phyloP scores from a whole-genome alignment of 106 monocot species.

The Dendrobium nobile region DNA sequence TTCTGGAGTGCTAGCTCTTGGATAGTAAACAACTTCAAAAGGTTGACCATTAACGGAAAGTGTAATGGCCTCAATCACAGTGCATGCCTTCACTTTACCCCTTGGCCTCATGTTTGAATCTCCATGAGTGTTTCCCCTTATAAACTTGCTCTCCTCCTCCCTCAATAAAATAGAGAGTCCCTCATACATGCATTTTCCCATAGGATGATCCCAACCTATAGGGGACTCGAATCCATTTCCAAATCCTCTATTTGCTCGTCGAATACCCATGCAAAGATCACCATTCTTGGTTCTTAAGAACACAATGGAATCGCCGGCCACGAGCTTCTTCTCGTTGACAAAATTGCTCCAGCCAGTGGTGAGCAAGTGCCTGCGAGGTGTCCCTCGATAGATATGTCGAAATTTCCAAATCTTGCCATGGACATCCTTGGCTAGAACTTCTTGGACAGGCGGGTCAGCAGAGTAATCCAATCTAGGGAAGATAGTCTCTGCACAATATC shows the following conservation, averaged over 20 bases:
- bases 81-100: slow-evolving; percentile 27
- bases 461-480: slow-evolving; percentile 55
- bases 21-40: slow-evolving; percentile 59
- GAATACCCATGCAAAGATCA: slow-evolving; percentile 54
- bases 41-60: slow-evolving; percentile 39
- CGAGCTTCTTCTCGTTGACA: slow-evolving; percentile 76
- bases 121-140: not conserved
- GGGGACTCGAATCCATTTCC: slow-evolving; percentile 16
- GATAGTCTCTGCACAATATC: slow-evolving; percentile 68
- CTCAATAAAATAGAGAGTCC: slow-evolving; percentile 23
- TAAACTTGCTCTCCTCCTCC: slow-evolving; percentile 44
- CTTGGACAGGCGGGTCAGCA: slow-evolving; percentile 59
- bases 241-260: slow-evolving; percentile 42
- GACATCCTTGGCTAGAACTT: slow-evolving; percentile 57
- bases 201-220: slow-evolving; percentile 14
- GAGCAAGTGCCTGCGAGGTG: slow-evolving; percentile 54
- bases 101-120: slow-evolving; percentile 23
- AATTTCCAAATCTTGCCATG: slow-evolving; percentile 69
- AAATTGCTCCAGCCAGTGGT: slow-evolving; percentile 73
- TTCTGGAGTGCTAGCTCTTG: slow-evolving; percentile 61
- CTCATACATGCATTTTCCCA: slow-evolving; percentile 1
- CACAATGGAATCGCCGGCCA: slow-evolving; percentile 60
- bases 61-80: slow-evolving; percentile 38
- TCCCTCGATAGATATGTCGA: slow-evolving; percentile 58
- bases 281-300: slow-evolving; percentile 50